phyloP scores from a whole-genome alignment of 139 green algal genomes.

The Pleodorina starrii region DNA sequence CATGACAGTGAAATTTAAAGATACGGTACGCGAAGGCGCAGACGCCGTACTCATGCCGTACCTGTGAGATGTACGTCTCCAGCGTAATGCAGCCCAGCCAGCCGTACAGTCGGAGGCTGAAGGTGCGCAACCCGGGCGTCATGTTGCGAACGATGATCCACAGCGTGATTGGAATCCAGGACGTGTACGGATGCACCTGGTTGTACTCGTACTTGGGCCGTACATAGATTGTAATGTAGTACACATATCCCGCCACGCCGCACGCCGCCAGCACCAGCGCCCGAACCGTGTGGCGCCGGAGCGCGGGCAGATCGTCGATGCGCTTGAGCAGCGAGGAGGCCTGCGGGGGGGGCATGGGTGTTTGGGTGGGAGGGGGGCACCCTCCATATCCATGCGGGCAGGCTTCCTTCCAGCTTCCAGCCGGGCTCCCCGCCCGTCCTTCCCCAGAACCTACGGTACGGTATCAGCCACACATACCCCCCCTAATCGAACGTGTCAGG shows the following conservation, averaged over 20 bases:
- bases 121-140: conserved; percentile 79
- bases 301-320: conserved; percentile 69
- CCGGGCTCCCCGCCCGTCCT: too few species aligned
- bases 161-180: conserved; percentile 95
- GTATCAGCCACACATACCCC: too few species aligned
- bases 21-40: too few species aligned
- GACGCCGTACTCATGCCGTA: background rate
- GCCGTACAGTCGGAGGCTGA: conserved; percentile 84
- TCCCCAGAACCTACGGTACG: too few species aligned
- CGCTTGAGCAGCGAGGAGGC: conserved; percentile 58
- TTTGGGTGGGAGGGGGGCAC: too few species aligned
- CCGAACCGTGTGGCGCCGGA: conserved; percentile 55
- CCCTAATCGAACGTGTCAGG: too few species aligned
- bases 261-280: conserved; percentile 50
- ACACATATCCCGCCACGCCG: conserved; percentile 45
- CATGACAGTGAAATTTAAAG: too few species aligned
- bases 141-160: conserved; percentile 92
- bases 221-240: conserved; percentile 71
- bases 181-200: conserved; percentile 92
- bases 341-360: too few species aligned
- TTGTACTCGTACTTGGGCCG: conserved; percentile 96
- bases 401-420: too few species aligned
- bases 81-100: conserved; percentile 98
- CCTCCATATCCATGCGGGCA: too few species aligned
- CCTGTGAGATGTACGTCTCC: conserved; percentile 89